These are phyloP conservation scores for Blumeria hordei DNA, from an alignment of 2,329 filamentous ascomycete species.

Conservation along the genomic window DNA sequence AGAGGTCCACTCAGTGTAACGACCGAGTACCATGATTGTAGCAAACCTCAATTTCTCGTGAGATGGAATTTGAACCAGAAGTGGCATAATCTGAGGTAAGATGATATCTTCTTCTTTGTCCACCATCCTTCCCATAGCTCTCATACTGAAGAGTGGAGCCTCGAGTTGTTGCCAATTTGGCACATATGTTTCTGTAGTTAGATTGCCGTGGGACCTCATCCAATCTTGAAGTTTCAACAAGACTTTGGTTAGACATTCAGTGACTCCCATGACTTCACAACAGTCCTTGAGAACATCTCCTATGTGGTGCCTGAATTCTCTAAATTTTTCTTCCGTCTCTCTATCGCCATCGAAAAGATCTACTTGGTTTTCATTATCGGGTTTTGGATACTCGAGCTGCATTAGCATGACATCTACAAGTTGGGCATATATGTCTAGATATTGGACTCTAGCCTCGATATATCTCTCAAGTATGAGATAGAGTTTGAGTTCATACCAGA, in stretches of 20 bases:
- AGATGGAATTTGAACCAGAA: slow-evolving; percentile 80
- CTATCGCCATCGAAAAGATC: slow-evolving; percentile 91
- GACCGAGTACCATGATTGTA: slow-evolving; percentile 86
- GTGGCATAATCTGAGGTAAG: slow-evolving; percentile 71
- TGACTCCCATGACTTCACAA: slow-evolving; percentile 85
- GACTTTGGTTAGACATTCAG: slow-evolving; percentile 74
- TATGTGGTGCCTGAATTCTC: slow-evolving; percentile 91
- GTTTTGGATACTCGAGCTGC: slow-evolving; percentile 66
- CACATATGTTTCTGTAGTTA: slow-evolving; percentile 49
- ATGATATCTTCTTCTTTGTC: slow-evolving; percentile 70
- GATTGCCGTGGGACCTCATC: slow-evolving; percentile 59
- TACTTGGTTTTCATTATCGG: slow-evolving; percentile 35
- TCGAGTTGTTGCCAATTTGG: slow-evolving; percentile 94
- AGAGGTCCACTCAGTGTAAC: slow-evolving; percentile 96
- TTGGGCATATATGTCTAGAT: slow-evolving; percentile 63
- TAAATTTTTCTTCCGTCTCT: slow-evolving; percentile 89
- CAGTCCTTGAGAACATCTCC: slow-evolving; percentile 93
- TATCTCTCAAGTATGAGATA: slow-evolving; percentile 83
- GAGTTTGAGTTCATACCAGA: slow-evolving; percentile 98
- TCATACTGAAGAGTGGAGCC: slow-evolving; percentile 81
- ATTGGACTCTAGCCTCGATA: slow-evolving; percentile 51
- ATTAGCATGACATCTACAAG: slow-evolving; percentile 82
- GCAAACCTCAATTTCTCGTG: slow-evolving; percentile 98
- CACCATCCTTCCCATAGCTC: slow-evolving; percentile 92
- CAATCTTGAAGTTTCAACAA: slow-evolving; percentile 68